phyloP scores from a whole-genome alignment of 192 early-diverging fungal genomes.

The Coemansia asiatica region DNA sequence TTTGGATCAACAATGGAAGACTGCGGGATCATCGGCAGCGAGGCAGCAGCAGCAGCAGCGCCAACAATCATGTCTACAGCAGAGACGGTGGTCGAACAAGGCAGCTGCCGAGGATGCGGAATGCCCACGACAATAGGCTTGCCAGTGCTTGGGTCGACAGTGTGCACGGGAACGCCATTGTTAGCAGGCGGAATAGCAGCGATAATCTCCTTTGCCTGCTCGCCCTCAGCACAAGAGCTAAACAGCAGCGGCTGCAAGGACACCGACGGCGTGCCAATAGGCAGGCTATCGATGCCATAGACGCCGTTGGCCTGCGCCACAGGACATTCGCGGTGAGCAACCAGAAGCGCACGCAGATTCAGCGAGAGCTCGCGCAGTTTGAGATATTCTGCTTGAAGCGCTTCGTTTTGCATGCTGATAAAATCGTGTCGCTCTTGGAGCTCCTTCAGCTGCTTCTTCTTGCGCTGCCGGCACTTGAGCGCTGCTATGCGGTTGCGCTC shows the following conservation, averaged over 20 bases:
- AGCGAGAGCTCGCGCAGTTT: conserved; percentile 71
- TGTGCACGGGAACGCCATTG: conserved; percentile 32
- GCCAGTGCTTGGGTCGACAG: conserved; percentile 15
- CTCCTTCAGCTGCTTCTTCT: conserved; percentile 85
- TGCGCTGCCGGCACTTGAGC: conserved; percentile 88
- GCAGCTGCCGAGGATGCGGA: not conserved
- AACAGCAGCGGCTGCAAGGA: conserved; percentile 30
- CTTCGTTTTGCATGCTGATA: conserved; percentile 45
- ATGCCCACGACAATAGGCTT: conserved; percentile 9
- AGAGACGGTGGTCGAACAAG: not conserved
- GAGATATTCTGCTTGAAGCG: conserved; percentile 30
- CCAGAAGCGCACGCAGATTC: conserved; percentile 71
- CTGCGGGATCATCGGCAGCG: conserved; percentile 2
- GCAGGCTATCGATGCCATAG: conserved; percentile 52
- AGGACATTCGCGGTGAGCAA: conserved; percentile 77
- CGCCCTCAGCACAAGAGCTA: conserved; percentile 15
- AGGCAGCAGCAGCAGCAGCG: not conserved
- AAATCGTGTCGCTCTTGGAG: conserved; percentile 63
- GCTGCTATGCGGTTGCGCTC: conserved; percentile 89
- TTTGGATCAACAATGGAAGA: not conserved
- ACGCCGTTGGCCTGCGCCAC: conserved; percentile 70
- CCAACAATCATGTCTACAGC: not conserved
- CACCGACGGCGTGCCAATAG: conserved; percentile 16
- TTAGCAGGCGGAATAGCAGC: conserved; percentile 40
- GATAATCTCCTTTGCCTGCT: conserved; percentile 41